Evolutionary conservation across 2,329 filamentous ascomycete species (phyloP), one percentile per base, ranked within the genome.

Genomic region (Periconia digitata): DNA sequence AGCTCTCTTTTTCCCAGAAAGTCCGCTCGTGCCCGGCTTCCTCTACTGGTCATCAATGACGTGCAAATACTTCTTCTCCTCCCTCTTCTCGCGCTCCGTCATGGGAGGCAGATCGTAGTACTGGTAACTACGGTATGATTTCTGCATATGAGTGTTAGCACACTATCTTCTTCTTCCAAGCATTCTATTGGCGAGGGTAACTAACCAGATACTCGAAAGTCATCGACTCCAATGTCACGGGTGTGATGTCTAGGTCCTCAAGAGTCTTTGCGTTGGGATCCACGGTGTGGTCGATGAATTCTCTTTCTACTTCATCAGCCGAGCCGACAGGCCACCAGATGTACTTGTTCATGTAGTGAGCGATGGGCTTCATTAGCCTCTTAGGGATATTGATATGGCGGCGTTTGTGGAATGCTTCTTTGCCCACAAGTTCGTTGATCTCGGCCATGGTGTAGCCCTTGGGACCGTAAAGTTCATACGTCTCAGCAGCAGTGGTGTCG

Each of bases 21-120:
- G n/a, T n/a, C n/a, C n/a, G n/a, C n/a, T n/a, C n/a, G n/a, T n/a
- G 46, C 45, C 43, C 44, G 23, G 8, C 41, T 43, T 29, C 41
- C 38, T 40, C 60, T 69, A 72, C 55, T 72, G 70, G 54, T 72
- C 66, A 36, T 72, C 70, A 43, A 72, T 59, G 50, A 99, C 92
- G 73, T 99, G 94, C 72, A 97, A 78, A 73, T 95, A 99, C 80
- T 96, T 94, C 83, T 86, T 94, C 76, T 97, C 92, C 74, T 97
- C 92, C 64, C 83, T 82, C 82, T 86, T 94, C 81, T 99, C 94
- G 74, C 87, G 89, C 77, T 96, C 92, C 27, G 92, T 96, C 66
- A 92, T 86, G 41, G 94, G 92, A 43, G 94, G 94, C 59, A 97
- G 81, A 70, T 99, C 92, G 74, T 95, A 96, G 82, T 86, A 94